A percentile compares a stretch with the other conserved stretches of the same genome.
phyloP scores from a whole-genome alignment of 2,329 filamentous ascomycete species.

The Colletotrichum paranaense region DNA sequence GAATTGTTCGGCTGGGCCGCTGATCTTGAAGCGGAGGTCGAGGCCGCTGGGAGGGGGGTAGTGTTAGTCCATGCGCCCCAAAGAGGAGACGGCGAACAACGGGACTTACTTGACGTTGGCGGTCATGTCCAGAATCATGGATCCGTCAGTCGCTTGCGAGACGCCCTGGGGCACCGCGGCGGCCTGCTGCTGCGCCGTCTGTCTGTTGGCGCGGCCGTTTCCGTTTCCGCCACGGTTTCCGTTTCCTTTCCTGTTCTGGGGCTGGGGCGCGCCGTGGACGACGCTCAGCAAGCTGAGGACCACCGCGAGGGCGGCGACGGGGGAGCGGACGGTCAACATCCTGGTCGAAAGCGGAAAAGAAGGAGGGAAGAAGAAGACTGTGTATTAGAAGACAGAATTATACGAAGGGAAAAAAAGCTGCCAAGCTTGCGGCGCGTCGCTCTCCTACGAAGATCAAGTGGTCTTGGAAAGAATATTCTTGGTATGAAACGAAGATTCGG shows the following conservation, averaged over 20 bases:
- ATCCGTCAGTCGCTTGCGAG: constrained; percentile 62
- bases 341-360: not conserved
- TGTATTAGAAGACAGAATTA: not conserved
- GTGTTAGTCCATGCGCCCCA: constrained; percentile 28
- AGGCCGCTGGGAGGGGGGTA: constrained; percentile 52
- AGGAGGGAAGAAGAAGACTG: not conserved
- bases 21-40: constrained; percentile 66
- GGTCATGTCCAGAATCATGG: constrained; percentile 65
- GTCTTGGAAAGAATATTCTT: not conserved
- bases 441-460: constrained; percentile 25
- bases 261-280: constrained; percentile 27
- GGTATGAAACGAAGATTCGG: constrained; percentile 3
- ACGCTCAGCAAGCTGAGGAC: constrained; percentile 32
- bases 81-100: not conserved
- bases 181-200: constrained; percentile 44
- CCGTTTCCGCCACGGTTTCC: constrained; percentile 22
- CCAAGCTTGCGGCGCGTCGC: constrained; percentile 30
- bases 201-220: constrained; percentile 19
- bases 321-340: constrained; percentile 36
- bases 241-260: constrained; percentile 31
- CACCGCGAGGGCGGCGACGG: constrained; percentile 28
- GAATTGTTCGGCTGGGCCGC: constrained; percentile 65
- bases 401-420: constrained; percentile 2
- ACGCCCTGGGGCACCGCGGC: constrained; percentile 48
- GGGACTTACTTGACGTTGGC: constrained; percentile 61